Base-by-base conservation (phyloP, 2,329 filamentous ascomycete species). In the Pezicula rhizophila region DNA sequence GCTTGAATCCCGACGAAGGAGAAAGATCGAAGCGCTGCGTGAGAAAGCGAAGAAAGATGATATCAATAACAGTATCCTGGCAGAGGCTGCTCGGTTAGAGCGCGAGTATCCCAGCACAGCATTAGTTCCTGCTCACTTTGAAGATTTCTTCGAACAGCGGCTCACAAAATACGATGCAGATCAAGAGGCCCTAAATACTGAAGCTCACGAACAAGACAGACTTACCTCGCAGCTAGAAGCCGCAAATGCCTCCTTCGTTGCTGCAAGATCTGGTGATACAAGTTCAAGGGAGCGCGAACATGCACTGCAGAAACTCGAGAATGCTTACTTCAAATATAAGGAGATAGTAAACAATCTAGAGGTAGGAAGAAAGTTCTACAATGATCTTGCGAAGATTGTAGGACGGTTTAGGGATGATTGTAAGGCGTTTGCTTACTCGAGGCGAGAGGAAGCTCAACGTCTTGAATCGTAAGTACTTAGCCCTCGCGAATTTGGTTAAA, bases 281-380 rank as follows among this genome's bases (percentile, higher is more conserved):
- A 80, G 79, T 5, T 79, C 76, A 2, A 78, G 76, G 52, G 90
- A 95, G 62, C 82, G 93, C 12, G 92, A 97, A 65, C 79, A 86
- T 57, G 90, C 89, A 0, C 70, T 99, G 43, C 93, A 99, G 67
- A 82, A 79, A 53, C 74, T 99, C 8, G 92, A 97, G 66, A 90
- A 87, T 55, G 92, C 89, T 1, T 97, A 95, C 65, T 83, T 90
- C 67, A 95, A 92, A 69, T 97, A 97, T 73, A 96, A 96, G 69
- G 92, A 99, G 66, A 89, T 97, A 49, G 82, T 96, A 49, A 88
- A 81, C 56, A 96, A 97, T 63, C 76, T 96, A 2, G 92, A 97
- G 56, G 88, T 87, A 0, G 93, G 89, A 1, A 77, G 92, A 46
- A 96, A 93, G 65, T 99, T 99, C 65, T 99, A 97, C 72, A 99